phyloP scores from a whole-genome alignment of 2,329 filamentous ascomycete species.

The Ambrosiella cleistominuta region DNA sequence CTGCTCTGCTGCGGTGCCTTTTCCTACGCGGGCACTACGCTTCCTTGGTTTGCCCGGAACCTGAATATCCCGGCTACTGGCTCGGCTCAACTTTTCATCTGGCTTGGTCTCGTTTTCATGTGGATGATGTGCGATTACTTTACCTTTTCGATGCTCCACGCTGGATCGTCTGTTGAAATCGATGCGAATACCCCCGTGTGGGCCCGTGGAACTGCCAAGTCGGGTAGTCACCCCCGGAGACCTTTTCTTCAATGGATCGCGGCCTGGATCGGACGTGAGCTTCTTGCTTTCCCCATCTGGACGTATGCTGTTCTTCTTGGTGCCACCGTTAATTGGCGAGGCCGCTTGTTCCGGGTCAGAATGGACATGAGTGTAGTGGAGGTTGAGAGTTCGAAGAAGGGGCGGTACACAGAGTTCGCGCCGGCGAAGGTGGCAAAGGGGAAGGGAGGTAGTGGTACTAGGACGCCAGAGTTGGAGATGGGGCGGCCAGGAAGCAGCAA shows the following conservation, averaged over 20 bases:
- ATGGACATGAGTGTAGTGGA: conserved; percentile 64
- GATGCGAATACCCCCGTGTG: conserved; percentile 62
- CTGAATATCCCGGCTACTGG: conserved; percentile 47
- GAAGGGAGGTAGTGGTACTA: conserved; percentile 5
- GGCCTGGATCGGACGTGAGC: conserved; percentile 73
- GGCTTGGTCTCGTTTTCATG: conserved; percentile 41
- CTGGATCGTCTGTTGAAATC: conserved; percentile 48
- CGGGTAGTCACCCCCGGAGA: conserved; percentile 28
- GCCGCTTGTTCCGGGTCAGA: conserved; percentile 62
- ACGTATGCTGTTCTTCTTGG: conserved; percentile 77
- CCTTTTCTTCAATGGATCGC: conserved; percentile 53
- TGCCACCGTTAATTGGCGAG: conserved; percentile 72
- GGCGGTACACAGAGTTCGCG: not conserved
- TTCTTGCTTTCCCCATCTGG: conserved; percentile 78
- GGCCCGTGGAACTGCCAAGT: conserved; percentile 30
- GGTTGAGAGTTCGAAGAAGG: conserved; percentile 16
- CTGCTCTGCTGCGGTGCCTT: conserved; percentile 70
- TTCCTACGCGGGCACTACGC: conserved; percentile 57
- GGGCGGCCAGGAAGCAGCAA: conserved; percentile 11
- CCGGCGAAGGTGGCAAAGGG: not conserved
- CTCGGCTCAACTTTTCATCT: conserved; percentile 45
- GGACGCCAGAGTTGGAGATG: conserved; percentile 13
- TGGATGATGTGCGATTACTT: conserved; percentile 68
- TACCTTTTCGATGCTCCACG: conserved; percentile 58
- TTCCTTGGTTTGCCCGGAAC: conserved; percentile 41